phyloP scores from a whole-genome alignment of 73 alveolate species.

The Stentor roeselii region DNA sequence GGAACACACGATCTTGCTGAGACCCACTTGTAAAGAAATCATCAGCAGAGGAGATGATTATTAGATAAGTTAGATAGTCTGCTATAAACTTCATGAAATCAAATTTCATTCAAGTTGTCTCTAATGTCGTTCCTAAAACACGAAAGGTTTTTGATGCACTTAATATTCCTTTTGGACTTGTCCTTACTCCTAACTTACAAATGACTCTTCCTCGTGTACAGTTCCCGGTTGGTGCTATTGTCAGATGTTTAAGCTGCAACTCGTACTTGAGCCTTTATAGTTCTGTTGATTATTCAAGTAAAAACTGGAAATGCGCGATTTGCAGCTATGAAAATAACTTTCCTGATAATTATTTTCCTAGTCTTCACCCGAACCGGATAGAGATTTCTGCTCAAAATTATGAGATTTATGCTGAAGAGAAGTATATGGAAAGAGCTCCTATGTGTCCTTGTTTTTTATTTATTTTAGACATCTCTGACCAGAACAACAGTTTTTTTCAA shows the following conservation, averaged over 20 bases:
- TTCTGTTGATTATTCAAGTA: too few relatives aligned
- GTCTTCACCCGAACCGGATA: background rate
- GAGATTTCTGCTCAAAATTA: background rate
- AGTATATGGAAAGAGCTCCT: background rate
- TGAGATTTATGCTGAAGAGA: background rate
- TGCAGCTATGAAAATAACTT: background rate
- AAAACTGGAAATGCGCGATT: background rate
- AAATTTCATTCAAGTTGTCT: background rate
- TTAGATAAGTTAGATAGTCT: constrained; percentile 37
- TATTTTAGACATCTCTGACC: background rate
- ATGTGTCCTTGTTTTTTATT: background rate
- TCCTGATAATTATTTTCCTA: background rate
- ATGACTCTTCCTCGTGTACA: background rate
- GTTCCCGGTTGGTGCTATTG: background rate
- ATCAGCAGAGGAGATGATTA: constrained; percentile 94
- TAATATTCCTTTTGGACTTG: background rate
- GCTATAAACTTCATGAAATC: too few relatives aligned
- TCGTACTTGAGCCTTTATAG: background rate
- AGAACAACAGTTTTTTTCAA: too few relatives aligned
- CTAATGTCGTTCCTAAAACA: background rate
- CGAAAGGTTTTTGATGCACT: background rate
- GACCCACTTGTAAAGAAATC: constrained; percentile 91
- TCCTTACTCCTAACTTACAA: background rate
- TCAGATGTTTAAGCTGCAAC: background rate
- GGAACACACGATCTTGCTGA: constrained; percentile 89